phyloP scores from a whole-genome alignment of 2,329 filamentous ascomycete genomes.

The Calonectria hawksworthii region DNA sequence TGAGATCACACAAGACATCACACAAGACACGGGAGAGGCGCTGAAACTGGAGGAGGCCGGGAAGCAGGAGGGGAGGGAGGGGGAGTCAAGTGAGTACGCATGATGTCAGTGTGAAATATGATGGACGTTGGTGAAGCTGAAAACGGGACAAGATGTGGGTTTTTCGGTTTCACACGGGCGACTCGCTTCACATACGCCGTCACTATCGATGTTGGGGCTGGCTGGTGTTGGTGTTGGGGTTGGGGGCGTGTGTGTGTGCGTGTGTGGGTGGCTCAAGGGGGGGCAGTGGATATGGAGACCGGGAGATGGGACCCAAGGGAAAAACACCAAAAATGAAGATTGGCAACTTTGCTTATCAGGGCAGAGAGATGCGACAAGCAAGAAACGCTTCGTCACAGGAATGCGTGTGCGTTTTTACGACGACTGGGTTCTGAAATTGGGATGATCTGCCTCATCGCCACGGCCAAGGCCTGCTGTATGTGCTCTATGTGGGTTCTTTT shows the following conservation, averaged over 20 bases:
- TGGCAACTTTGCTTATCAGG: not conserved
- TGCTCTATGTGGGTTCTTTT: not conserved
- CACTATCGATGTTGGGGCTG: too few relatives aligned
- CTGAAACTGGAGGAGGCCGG: not conserved
- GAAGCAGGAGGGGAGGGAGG: not conserved
- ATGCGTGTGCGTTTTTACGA: not conserved
- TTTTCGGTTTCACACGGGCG: not conserved
- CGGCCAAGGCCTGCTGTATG: not conserved
- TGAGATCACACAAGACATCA: constrained; percentile 2
- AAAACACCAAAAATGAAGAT: not conserved
- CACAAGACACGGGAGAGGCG: constrained; percentile 10
- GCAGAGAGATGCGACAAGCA: not conserved
- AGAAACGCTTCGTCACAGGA: not conserved
- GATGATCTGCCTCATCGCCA: constrained; percentile 8
- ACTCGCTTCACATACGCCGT: not conserved
- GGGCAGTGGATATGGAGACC: not conserved
- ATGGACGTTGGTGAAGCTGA: not conserved
- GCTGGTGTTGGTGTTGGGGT: too few relatives aligned
- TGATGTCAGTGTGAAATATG: constrained; percentile 5
- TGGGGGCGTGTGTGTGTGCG: not conserved
- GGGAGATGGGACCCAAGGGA: too few relatives aligned
- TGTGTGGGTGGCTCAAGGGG: not conserved
- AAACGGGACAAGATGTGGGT: not conserved
- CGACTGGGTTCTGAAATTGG: constrained; percentile 1
- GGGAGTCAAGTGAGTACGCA: not conserved